Evolutionary conservation across 345 rosid genomes (phyloP).

Genomic region (Brassica napus): DNA sequence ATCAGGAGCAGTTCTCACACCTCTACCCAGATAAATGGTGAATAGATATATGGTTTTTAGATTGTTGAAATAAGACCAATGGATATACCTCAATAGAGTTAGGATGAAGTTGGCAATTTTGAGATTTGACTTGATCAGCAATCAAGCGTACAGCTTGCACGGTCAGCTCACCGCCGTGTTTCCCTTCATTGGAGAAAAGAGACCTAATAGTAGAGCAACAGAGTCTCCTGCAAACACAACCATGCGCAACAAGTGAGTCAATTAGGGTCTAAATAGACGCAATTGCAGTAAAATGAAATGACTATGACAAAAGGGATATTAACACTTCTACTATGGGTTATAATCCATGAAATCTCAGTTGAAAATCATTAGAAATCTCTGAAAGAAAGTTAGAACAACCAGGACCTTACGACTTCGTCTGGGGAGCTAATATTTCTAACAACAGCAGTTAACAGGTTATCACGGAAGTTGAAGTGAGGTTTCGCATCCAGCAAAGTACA

Average conservation of each 20-base stretch:
- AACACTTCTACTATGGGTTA: background rate
- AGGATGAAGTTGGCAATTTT: conserved; percentile 88
- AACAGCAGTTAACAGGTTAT: conserved; percentile 68
- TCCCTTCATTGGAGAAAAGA: conserved; percentile 78
- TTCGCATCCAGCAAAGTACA: conserved; percentile 79
- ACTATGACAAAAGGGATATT: background rate
- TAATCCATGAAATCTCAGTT: conserved; percentile 13
- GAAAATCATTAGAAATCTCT: background rate
- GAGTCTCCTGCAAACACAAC: conserved; percentile 63
- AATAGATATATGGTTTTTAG: conserved; percentile 13
- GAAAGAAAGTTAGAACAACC: conserved; percentile 12
- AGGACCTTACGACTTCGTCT: conserved; percentile 80
- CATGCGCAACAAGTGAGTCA: conserved; percentile 1
- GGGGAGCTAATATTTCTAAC: conserved; percentile 71
- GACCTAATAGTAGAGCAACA: conserved; percentile 75
- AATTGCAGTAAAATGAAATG: background rate
- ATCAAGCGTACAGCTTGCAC: conserved; percentile 75
- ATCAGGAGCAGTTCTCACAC: conserved; percentile 2
- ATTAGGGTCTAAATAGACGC: conserved; percentile 7
- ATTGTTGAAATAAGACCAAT: conserved; percentile 9
- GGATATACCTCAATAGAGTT: conserved; percentile 74
- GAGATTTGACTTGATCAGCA: conserved; percentile 75
- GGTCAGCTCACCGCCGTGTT: conserved; percentile 89
- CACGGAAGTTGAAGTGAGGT: conserved; percentile 90
- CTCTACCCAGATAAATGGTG: background rate